Conservation (phyloP, 257 asterid genomes). For the Solanum chaucha region DNA sequence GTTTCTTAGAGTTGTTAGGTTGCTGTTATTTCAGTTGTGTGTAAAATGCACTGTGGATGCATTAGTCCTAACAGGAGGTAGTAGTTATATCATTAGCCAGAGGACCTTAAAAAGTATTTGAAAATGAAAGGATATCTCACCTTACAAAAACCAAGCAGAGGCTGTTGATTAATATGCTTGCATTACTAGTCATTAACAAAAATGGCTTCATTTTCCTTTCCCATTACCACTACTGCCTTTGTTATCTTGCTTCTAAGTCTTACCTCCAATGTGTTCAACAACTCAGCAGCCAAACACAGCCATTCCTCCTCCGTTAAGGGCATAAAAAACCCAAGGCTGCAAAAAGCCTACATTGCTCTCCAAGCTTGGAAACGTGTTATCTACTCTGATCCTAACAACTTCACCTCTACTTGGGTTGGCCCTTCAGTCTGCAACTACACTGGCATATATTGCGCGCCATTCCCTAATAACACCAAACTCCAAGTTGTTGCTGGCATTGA, state of each 20-base stretch:
- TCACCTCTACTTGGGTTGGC: slow-evolving; percentile 56
- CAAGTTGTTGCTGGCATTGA: slow-evolving; percentile 52
- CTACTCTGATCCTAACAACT: slow-evolving; percentile 49
- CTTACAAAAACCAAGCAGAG: background rate
- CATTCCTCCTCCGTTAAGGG: background rate
- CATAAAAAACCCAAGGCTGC: slow-evolving; percentile 15
- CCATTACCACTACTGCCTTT: slow-evolving; percentile 3
- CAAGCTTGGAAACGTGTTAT: slow-evolving; percentile 61
- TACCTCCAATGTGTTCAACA: slow-evolving; percentile 1
- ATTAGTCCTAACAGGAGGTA: background rate
- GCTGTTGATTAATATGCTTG: background rate
- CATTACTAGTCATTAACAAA: background rate
- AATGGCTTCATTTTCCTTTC: slow-evolving; percentile 27
- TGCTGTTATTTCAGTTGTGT: slow-evolving; percentile 55
- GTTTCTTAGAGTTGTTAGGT: slow-evolving; percentile 16
- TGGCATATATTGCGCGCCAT: slow-evolving; percentile 44
- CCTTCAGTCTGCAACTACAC: slow-evolving; percentile 46
- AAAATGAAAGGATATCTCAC: background rate
- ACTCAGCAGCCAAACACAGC: slow-evolving; percentile 21
- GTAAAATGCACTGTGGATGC: slow-evolving; percentile 20
- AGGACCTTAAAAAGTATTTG: background rate
- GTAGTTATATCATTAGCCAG: background rate
- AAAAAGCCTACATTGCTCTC: slow-evolving; percentile 45
- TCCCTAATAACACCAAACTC: slow-evolving; percentile 26
- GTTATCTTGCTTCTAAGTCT: slow-evolving; percentile 19